Percentiles rank a stretch among this genome's conserved stretches.
Evolutionary conservation across 1,284 basidiomycete species (phyloP).

Genomic region (Agaricales sp.): DNA sequence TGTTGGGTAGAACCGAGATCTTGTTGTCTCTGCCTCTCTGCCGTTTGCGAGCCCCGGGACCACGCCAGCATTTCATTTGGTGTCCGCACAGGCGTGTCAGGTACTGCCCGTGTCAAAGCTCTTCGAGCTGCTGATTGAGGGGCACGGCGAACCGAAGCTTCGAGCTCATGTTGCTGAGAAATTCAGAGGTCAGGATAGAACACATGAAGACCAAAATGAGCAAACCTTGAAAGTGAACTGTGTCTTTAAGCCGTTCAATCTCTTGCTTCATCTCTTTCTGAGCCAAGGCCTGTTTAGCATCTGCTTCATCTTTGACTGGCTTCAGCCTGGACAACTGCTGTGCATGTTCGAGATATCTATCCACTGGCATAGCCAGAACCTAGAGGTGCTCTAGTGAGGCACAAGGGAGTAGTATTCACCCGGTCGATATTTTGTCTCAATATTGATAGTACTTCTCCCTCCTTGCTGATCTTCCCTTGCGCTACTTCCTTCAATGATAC

Average conservation of each 20-base stretch:
- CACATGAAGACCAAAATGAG: conserved; percentile 3
- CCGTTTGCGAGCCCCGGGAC: no score
- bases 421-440: not conserved
- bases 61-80: conserved; percentile 10
- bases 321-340: conserved; percentile 33
- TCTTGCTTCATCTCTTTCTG: conserved; percentile 56
- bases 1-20: conserved; percentile 3
- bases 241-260: conserved; percentile 58
- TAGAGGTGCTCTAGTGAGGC: no score
- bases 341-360: not conserved
- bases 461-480: not conserved
- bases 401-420: not conserved
- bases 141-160: conserved; percentile 43
- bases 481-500: not conserved
- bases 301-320: conserved; percentile 47
- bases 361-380: no score
- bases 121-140: conserved; percentile 31
- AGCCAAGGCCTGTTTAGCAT: conserved; percentile 39
- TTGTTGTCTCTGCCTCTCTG: conserved; percentile 9
- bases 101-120: conserved; percentile 21
- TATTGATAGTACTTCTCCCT: not conserved
- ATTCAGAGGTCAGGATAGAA: conserved; percentile 7
- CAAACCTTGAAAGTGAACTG: conserved; percentile 60
- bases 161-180: conserved; percentile 64
- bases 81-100: not conserved